phyloP scores from a whole-genome alignment of 106 monocot species.

The Agapanthus africanus region DNA sequence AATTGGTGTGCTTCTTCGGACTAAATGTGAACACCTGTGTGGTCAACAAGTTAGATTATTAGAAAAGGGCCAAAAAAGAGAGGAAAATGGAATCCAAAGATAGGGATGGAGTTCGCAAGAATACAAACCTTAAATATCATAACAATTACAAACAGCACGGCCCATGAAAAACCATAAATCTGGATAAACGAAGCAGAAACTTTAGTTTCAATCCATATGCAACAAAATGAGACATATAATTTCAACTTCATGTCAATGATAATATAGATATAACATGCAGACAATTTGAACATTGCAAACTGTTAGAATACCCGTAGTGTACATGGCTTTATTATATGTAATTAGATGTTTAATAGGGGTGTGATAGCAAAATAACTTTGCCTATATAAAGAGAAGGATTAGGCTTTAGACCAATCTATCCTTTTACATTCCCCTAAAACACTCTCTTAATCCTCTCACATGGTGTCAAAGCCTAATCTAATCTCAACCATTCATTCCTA shows the following conservation, averaged over 20 bases:
- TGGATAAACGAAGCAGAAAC: slow-evolving; percentile 20
- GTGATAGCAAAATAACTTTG: too few species aligned
- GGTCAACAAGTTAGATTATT: neutral
- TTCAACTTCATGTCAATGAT: neutral
- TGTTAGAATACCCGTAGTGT: neutral
- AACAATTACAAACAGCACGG: slow-evolving; percentile 47
- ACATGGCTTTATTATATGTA: too few species aligned
- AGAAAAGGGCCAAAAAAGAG: neutral
- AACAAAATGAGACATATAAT: neutral
- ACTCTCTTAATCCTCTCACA: too few species aligned
- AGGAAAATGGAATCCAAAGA: neutral
- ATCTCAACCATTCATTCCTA: too few species aligned
- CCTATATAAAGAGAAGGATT: too few species aligned
- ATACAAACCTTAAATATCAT: slow-evolving; percentile 75
- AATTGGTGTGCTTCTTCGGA: slow-evolving; percentile 51
- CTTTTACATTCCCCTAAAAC: too few species aligned
- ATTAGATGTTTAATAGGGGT: too few species aligned
- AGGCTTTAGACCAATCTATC: too few species aligned
- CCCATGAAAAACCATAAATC: slow-evolving; percentile 91
- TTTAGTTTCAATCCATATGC: slow-evolving; percentile 2
- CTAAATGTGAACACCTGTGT: slow-evolving; percentile 73
- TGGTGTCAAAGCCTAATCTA: too few species aligned
- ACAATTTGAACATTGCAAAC: neutral
- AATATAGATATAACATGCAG: neutral
- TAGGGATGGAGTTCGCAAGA: too few species aligned